Evolutionary conservation across 192 early-diverging fungal species (phyloP).

Genomic region (Backusella tarrabulga): DNA sequence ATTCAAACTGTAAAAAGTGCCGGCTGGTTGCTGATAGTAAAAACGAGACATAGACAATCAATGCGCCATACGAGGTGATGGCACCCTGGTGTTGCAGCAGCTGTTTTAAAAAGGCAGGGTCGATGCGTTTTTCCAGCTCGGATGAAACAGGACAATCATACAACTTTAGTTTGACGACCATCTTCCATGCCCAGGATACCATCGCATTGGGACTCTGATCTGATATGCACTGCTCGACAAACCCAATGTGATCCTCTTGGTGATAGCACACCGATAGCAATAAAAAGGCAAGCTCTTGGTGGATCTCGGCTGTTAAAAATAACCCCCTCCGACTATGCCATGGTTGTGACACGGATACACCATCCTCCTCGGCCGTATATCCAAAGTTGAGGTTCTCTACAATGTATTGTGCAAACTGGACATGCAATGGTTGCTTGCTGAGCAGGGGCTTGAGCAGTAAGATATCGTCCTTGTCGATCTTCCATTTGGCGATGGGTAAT

Average conservation of each 20-base stretch:
- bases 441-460: slow-evolving; percentile 20
- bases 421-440: not conserved
- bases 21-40: slow-evolving; percentile 40
- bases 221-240: not conserved
- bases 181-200: not conserved
- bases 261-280: slow-evolving; percentile 13
- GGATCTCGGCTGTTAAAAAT: slow-evolving; percentile 16
- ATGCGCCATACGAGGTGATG: slow-evolving; percentile 27
- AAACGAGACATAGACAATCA: slow-evolving; percentile 37
- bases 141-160: slow-evolving; percentile 1
- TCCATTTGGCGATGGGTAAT: slow-evolving; percentile 41
- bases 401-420: slow-evolving; percentile 24
- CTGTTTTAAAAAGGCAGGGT: not conserved
- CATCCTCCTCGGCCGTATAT: not conserved
- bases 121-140: not conserved
- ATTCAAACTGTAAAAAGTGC: slow-evolving; percentile 41
- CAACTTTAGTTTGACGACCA: not conserved
- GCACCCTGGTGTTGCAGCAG: slow-evolving; percentile 17
- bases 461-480: slow-evolving; percentile 30
- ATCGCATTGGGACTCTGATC: not conserved
- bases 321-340: slow-evolving; percentile 13
- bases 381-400: slow-evolving; percentile 22
- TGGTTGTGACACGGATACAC: not conserved
- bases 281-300: slow-evolving; percentile 27
- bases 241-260: not conserved